Evolutionary conservation across 108 stramenopile species (phyloP), one percentile per base, ranked within the genome.

Genomic region (Stephanodiscus triporus): DNA sequence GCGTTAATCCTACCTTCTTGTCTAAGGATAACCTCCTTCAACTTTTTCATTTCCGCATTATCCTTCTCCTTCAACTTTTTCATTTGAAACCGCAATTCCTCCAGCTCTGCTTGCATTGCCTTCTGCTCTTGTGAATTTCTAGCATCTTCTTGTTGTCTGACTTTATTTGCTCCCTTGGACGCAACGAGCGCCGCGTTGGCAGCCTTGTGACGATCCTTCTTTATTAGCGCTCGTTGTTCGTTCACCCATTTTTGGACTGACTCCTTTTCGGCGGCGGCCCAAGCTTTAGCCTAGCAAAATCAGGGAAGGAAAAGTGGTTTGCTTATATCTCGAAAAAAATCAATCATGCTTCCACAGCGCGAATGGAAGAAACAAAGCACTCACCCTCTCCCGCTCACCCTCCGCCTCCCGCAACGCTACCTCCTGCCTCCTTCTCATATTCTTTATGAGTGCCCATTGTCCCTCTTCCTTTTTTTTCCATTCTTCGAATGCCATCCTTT

Each of bases 61-160:
- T 86, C 76, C 51, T 72, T 72, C 16, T 45, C 86, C 23, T 86
- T 89, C 10, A 88, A 85, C 36, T 89, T 89, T 45, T 87, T 83
- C 29, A 95, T 70, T 59, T 83, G 77, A 14, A 89, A 55, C 30
- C 85, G 78, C 36, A 95, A 83, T 47, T 86, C 73, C 55, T 89
- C 89, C 61, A 95, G 59, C 54, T 79, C 71, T 8, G 88, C 78
- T 17, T 89, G 82, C 48, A 90, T 27, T 0, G 26, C 69, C 13
- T 80, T 36, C 1, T 24, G 40, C 17, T 78, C 77, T 19, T 55
- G 57, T 43, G 47, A 1, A 14, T 36, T 43, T 26, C 29, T 23
- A 20, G 1, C 13, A 42, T 72, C 42, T 30, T 66, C 63, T 13
- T 64, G 47, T 13, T 48, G 19, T 49, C 37, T 51, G 36, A 20